Conservation (phyloP, 1,139 yeast species). For the Debaryomyces nepalensis region DNA sequence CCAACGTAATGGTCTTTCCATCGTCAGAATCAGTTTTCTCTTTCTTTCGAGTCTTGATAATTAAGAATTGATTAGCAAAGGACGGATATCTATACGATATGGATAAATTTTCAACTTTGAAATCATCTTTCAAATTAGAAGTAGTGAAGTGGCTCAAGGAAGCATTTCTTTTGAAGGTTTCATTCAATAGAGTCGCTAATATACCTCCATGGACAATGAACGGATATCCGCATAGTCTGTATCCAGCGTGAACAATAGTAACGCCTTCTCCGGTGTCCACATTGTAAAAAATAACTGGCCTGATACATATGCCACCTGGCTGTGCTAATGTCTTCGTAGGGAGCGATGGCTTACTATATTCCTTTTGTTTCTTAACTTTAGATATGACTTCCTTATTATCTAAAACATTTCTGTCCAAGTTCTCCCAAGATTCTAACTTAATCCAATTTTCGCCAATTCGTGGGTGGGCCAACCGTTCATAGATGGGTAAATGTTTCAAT, state of each 20-base stretch:
- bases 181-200: constrained; percentile 80
- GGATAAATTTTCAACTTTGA: constrained; percentile 53
- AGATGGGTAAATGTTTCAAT: constrained; percentile 57
- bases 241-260: constrained; percentile 77
- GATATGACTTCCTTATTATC: constrained; percentile 26
- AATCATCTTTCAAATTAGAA: constrained; percentile 45
- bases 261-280: constrained; percentile 60
- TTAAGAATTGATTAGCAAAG: constrained; percentile 76
- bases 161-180: constrained; percentile 65
- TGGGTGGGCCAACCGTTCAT: constrained; percentile 48
- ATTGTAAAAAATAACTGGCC: constrained; percentile 73
- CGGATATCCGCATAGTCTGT: constrained; percentile 83
- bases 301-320: constrained; percentile 81
- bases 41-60: constrained; percentile 57
- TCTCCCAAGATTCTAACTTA: constrained; percentile 62
- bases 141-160: constrained; percentile 39
- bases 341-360: constrained; percentile 34
- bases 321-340: constrained; percentile 42
- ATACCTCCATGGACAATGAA: constrained; percentile 90
- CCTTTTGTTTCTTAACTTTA: constrained; percentile 34
- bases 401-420: constrained; percentile 50
- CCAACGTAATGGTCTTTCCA: constrained; percentile 30
- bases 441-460: constrained; percentile 46
- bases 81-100: constrained; percentile 75
- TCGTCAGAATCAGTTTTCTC: constrained; percentile 29